Conservation (phyloP, 306 rosid genomes). For the Quercus gilva region DNA sequence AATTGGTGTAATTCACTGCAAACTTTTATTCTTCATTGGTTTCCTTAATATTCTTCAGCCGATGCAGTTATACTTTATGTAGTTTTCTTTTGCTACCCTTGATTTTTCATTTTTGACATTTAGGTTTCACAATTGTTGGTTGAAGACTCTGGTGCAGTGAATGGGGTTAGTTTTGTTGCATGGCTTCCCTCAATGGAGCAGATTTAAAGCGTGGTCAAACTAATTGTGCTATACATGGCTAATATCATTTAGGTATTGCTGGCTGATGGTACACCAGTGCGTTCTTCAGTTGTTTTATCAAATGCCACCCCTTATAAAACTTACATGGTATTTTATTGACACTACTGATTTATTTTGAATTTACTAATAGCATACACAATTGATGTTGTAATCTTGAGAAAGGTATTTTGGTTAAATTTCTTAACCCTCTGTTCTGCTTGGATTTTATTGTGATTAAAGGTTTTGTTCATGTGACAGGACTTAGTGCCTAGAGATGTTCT, state of each 20-base stretch:
- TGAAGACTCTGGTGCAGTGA: conserved; percentile 57
- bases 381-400: background rate
- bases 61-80: background rate
- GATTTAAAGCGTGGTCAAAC: conserved; percentile 19
- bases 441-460: conserved; percentile 23
- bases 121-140: conserved; percentile 77
- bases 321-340: conserved; percentile 58
- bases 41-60: background rate
- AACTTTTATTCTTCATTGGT: background rate
- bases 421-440: background rate
- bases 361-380: background rate
- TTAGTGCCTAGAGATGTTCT: conserved; percentile 60
- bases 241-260: conserved; percentile 54
- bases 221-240: conserved; percentile 28
- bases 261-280: conserved; percentile 78
- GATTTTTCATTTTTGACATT: conserved; percentile 4
- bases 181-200: conserved; percentile 34
- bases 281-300: conserved; percentile 74
- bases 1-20: background rate
- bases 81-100: conserved; percentile 8
- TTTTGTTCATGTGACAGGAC: conserved; percentile 57
- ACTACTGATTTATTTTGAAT: background rate
- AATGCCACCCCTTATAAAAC: conserved; percentile 92
- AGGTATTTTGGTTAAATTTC: background rate
- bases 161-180: conserved; percentile 73